phyloP scores from a whole-genome alignment of 2,329 filamentous ascomycete species.

The Cordyceps cicadae region DNA sequence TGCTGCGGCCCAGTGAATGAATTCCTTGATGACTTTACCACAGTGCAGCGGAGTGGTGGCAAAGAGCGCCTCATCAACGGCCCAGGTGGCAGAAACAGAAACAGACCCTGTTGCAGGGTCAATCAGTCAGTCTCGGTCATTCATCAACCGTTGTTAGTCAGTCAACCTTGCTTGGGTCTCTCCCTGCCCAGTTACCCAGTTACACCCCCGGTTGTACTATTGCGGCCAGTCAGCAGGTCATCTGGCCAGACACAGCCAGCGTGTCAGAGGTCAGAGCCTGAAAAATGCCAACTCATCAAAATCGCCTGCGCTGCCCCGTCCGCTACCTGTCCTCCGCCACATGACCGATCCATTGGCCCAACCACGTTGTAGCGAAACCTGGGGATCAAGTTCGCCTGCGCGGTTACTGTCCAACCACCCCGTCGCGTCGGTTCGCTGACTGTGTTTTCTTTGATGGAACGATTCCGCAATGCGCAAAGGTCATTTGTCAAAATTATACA shows the following conservation, averaged over 20 bases:
- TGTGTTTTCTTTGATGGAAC: background rate
- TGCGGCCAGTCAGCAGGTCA: conserved; percentile 1
- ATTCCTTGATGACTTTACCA: background rate
- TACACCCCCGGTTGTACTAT: background rate
- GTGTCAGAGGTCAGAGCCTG: conserved; percentile 10
- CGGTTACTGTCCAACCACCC: no score
- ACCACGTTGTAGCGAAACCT: conserved; percentile 5
- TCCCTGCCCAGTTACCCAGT: background rate
- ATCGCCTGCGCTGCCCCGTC: background rate
- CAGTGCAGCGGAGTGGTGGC: no score
- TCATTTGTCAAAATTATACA: conserved; percentile 9
- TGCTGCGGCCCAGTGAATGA: background rate
- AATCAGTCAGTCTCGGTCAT: background rate
- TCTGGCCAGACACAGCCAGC: conserved; percentile 4
- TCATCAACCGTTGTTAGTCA: background rate
- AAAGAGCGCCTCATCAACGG: background rate
- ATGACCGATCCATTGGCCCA: conserved; percentile 6
- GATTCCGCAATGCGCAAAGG: background rate
- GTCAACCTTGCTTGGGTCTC: background rate
- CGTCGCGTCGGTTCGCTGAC: background rate
- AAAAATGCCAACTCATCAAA: conserved; percentile 7
- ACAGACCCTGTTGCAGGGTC: background rate
- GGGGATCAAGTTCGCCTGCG: background rate
- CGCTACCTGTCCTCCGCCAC: background rate
- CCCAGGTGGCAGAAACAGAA: background rate